Evolutionary conservation across 2,329 filamentous ascomycete genomes (phyloP).

Genomic region (Davidsoniella virescens): DNA sequence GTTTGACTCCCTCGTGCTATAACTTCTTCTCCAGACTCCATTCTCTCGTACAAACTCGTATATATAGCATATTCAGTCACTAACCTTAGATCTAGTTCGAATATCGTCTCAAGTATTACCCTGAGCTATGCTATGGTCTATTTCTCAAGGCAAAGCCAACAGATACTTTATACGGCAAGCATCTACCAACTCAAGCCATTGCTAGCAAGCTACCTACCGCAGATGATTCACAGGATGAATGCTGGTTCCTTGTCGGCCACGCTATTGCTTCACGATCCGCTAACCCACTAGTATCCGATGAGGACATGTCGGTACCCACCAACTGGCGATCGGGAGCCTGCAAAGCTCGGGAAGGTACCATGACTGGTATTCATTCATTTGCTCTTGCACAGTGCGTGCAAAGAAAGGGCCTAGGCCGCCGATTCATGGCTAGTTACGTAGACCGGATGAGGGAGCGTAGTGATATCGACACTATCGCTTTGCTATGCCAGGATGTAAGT

Average conservation of each 20-base stretch:
- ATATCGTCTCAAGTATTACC: slow-evolving; percentile 59
- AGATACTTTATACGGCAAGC: slow-evolving; percentile 1
- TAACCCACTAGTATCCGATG: slow-evolving; percentile 49
- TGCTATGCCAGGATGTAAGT: slow-evolving; percentile 58
- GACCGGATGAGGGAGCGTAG: slow-evolving; percentile 57
- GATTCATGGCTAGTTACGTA: slow-evolving; percentile 59
- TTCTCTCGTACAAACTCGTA: neutral
- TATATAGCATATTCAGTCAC: neutral
- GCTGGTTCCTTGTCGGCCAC: slow-evolving; percentile 56
- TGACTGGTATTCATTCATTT: slow-evolving; percentile 68
- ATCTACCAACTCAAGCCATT: neutral
- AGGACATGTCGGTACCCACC: slow-evolving; percentile 56
- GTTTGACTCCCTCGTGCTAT: slow-evolving; percentile 18
- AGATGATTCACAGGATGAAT: slow-evolving; percentile 15
- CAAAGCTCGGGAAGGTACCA: slow-evolving; percentile 36
- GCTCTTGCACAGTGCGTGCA: slow-evolving; percentile 65
- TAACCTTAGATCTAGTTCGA: slow-evolving; percentile 36
- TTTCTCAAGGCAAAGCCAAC: slow-evolving; percentile 40
- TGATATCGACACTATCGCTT: slow-evolving; percentile 53
- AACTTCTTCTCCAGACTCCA: no score
- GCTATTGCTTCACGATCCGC: slow-evolving; percentile 58
- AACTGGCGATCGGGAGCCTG: slow-evolving; percentile 40
- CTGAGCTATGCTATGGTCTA: slow-evolving; percentile 63
- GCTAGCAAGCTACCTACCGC: neutral
- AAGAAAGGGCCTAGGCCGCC: slow-evolving; percentile 54